These are phyloP conservation scores for Furcasterigmium furcatum DNA, from an alignment of 2,329 filamentous ascomycete species.

Conservation along the genomic window DNA sequence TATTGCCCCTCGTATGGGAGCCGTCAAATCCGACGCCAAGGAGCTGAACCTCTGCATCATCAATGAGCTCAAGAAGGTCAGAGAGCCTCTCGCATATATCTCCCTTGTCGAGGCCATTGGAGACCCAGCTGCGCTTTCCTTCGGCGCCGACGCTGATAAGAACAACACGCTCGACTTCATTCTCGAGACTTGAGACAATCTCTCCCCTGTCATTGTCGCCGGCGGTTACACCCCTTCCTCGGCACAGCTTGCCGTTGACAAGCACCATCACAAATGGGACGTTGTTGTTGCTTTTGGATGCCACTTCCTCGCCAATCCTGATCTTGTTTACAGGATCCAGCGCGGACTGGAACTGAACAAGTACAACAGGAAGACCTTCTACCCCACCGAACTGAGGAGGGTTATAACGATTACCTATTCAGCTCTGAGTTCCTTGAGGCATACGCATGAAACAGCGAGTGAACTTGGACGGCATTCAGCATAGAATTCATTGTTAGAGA, in stretches of 20 bases:
- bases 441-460: neutral
- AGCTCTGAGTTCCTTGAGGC: conserved; percentile 6
- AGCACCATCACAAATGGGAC: conserved; percentile 21
- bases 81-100: conserved; percentile 25
- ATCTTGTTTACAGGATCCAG: conserved; percentile 21
- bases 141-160: conserved; percentile 4
- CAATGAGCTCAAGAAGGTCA: conserved; percentile 17
- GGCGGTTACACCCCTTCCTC: conserved; percentile 17
- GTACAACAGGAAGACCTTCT: conserved; percentile 22
- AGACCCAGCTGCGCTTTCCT: conserved; percentile 13
- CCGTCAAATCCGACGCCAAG: conserved; percentile 20
- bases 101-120: conserved; percentile 31
- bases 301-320: conserved; percentile 22
- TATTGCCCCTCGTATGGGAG: too few species aligned
- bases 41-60: conserved; percentile 24
- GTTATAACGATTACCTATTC: conserved; percentile 7
- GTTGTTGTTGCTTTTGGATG: conserved; percentile 24
- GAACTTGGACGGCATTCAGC: too few species aligned
- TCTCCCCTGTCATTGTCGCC: conserved; percentile 19
- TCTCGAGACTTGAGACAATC: conserved; percentile 22
- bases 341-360: conserved; percentile 15
- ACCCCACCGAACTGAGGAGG: conserved; percentile 5
- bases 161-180: conserved; percentile 21
- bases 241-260: conserved; percentile 15
- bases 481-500: neutral